Evolutionary conservation across 768 basidiomycete genomes (phyloP).

Genomic region (Boletus patriciae): DNA sequence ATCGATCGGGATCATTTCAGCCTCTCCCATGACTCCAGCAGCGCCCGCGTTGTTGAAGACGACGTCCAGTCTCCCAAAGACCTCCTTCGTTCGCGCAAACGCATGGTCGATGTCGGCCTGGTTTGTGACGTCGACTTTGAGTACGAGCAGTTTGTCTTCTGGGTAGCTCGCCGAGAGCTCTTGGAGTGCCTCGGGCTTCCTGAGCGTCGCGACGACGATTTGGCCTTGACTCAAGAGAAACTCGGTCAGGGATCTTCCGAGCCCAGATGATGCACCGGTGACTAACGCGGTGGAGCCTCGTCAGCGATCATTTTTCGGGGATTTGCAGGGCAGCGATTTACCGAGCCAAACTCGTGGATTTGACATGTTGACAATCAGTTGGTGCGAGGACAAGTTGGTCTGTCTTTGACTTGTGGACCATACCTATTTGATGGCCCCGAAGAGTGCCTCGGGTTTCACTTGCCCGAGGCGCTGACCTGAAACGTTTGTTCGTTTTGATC

Average conservation of each 20-base stretch:
- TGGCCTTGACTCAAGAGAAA: constrained; percentile 36
- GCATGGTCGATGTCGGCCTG: constrained; percentile 11
- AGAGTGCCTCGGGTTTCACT: too few species aligned
- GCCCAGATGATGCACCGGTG: constrained; percentile 42
- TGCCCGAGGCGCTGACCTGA: too few species aligned
- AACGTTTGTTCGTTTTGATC: too few species aligned
- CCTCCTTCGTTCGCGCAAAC: constrained; percentile 8
- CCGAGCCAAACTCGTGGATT: constrained; percentile 13
- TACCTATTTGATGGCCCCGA: too few species aligned
- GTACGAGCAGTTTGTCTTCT: constrained; percentile 13
- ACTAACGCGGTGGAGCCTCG: constrained; percentile 24
- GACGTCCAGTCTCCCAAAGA: constrained; percentile 16
- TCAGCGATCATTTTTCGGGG: not conserved
- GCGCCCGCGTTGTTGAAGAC: constrained; percentile 25
- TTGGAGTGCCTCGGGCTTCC: constrained; percentile 34
- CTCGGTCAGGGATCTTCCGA: constrained; percentile 37
- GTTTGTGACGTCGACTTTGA: constrained; percentile 16
- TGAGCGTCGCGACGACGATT: constrained; percentile 42
- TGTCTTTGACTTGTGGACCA: too few species aligned
- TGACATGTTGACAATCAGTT: not conserved
- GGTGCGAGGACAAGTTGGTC: too few species aligned
- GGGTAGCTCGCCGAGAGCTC: constrained; percentile 3
- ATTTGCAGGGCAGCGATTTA: not conserved
- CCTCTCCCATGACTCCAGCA: constrained; percentile 17
- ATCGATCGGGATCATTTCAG: constrained; percentile 21